These are phyloP conservation scores for Endocarpon pusillum DNA, from an alignment of 495 filamentous ascomycete genomes.

Conservation along the genomic window DNA sequence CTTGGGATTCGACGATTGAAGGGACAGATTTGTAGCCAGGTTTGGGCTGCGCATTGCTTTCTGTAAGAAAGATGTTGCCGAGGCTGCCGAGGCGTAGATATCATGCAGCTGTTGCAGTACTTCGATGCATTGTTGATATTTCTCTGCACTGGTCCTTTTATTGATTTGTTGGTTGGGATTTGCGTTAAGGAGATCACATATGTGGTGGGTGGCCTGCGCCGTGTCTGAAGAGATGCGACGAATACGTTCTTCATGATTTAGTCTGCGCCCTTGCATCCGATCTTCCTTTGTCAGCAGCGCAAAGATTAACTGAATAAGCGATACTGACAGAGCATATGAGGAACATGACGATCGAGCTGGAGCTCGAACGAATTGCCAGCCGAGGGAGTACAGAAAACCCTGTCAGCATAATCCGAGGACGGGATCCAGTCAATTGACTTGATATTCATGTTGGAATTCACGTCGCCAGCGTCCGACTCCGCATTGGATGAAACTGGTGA, in stretches of 20 bases:
- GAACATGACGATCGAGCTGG: slow-evolving; percentile 26
- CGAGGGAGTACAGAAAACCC: slow-evolving; percentile 3
- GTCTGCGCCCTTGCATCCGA: no score
- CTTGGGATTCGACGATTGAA: background rate
- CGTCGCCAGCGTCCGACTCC: background rate
- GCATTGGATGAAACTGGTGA: background rate
- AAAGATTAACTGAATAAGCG: no score
- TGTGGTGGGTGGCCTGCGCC: slow-evolving; percentile 5
- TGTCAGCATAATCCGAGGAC: slow-evolving; percentile 3
- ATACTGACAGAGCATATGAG: slow-evolving; percentile 43
- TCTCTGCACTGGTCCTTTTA: slow-evolving; percentile 39
- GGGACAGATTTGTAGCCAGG: slow-evolving; percentile 19
- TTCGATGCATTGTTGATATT: slow-evolving; percentile 73
- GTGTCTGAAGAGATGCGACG: no score
- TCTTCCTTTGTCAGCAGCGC: no score
- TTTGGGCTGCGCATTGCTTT: slow-evolving; percentile 68
- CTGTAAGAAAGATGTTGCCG: slow-evolving; percentile 69
- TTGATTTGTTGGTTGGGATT: slow-evolving; percentile 12
- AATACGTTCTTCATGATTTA: no score
- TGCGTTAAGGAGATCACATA: slow-evolving; percentile 6
- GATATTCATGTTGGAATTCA: background rate
- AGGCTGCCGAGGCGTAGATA: slow-evolving; percentile 76
- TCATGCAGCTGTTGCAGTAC: slow-evolving; percentile 67
- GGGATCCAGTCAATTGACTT: background rate
- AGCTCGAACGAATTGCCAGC: slow-evolving; percentile 5